Conservation (phyloP, 176 grass and related monocot species). For the Metroxylon sagu region DNA sequence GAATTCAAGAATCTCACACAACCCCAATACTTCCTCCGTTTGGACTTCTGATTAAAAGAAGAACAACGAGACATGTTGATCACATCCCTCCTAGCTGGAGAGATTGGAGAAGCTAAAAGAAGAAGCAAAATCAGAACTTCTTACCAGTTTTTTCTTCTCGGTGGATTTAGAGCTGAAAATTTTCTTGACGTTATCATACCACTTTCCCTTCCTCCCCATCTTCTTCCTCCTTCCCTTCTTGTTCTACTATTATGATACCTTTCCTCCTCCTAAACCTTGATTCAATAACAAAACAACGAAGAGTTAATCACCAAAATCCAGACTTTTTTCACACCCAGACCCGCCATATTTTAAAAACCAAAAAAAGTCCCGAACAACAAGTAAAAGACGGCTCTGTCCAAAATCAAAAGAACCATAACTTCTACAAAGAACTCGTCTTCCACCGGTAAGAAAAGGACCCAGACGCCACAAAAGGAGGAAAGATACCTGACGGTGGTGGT, state of each 20-base stretch:
- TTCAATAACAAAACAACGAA: no score
- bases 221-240: not conserved
- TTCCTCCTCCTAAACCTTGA: no score
- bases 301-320: no score
- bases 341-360: no score
- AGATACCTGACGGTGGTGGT: no score
- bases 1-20: constrained; percentile 36
- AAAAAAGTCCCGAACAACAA: not conserved
- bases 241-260: not conserved
- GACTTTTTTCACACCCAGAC: no score
- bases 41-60: constrained; percentile 18
- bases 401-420: constrained; percentile 11
- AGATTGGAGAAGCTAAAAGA: not conserved
- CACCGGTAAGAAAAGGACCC: not conserved
- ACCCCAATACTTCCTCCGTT: constrained; percentile 50
- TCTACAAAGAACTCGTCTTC: constrained; percentile 19
- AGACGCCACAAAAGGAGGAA: not conserved
- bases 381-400: not conserved
- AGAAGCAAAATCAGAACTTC: not conserved
- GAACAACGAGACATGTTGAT: not conserved
- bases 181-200: constrained; percentile 66
- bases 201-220: constrained; percentile 79
- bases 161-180: constrained; percentile 52
- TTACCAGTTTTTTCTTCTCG: constrained; percentile 57
- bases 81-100: not conserved